Base-by-base conservation (phyloP, 2,329 filamentous ascomycete species). In the Alternaria rosae region DNA sequence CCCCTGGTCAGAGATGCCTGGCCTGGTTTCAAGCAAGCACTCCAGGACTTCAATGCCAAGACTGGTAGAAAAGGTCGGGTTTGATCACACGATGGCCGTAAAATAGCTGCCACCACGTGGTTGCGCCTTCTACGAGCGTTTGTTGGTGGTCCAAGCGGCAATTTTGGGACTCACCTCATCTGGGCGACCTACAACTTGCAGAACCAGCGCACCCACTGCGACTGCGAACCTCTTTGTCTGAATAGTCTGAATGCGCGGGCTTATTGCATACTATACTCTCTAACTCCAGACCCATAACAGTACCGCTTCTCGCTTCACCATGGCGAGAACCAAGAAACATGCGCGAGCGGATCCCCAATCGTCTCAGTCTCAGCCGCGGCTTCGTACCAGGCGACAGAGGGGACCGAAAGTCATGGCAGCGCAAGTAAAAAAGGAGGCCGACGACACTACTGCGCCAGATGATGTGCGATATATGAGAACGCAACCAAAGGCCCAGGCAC, bases 11-110 rank as follows among this genome's bases (percentile, higher is more conserved):
- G 68, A 15, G 43, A 71, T 10, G 64, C 62, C 1, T 73, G 70
- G 70, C 62, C 60, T 26, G 69, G 70, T 0, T 53, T 73, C 26
- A 68, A 47, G 13, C 62, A 62, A 15, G 69, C 69, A n/a, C 13
- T 73, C 20, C 59, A 56, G 20, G 64, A 72, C 30, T 69, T 68
- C 52, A 69, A 68, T 23, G 59, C 59, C n/a, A 69, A 64, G 53
- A 71, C 66, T n/a, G 70, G 70, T 20, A 61, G 69, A 23, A 41
- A 57, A 50, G 55, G 66, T 8, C 59, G 54, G 45, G 26, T n/a
- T 26, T 61, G 50, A 54, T 54, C 23, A 25, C 44, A 42, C 20
- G 25, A 25, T 25, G 41, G 13, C 28, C 32, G 32, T 57, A 47
- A 20, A 45, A 41, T 52, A 57, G 21, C 23, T 43, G 26, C 28